Base-by-base conservation (phyloP, 2,329 filamentous ascomycete species). In the Amylocarpus encephaloides region DNA sequence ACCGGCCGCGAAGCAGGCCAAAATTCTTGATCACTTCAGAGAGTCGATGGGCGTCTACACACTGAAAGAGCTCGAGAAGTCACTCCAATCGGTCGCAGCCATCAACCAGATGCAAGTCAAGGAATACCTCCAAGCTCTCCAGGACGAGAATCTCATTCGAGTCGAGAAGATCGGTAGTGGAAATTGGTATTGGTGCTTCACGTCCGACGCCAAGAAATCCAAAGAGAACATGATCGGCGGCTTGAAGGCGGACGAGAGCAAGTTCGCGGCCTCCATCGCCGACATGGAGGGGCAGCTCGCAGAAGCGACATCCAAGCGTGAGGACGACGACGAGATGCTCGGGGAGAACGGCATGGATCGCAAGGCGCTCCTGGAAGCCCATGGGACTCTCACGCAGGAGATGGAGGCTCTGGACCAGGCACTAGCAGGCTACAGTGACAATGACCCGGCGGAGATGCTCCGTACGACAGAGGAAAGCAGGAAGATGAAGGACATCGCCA, bases 151-250 rank as follows among this genome's bases (percentile, higher is more conserved):
- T 59, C 74, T 76, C 59, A 76, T 86, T 53, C 74, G 75, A 15
- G 77, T 83, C 26, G 82, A 86, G 68, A 86, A 85, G 66, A 86
- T 86, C 59, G 83, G 82, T 39, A 82, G 74, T 55, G 82, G 80
- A 26, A 86, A 86, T 64, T 86, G 82, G 82, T 86, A 85, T 68
- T 86, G 83, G 83, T 77, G 74, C 55, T 86, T 85, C 63, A 71
- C 68, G 15, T 79, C 74, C 26, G 79, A 84, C 47, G 78, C 62
- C 9, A 67, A 64, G 58, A 65, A 78, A 60, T 75, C 71, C 62
- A 74, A 73, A 42, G 64, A 69, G 46, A 66, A 65, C 15, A 59
- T 66, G 30, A 62, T 67, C 54, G 65, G 62, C 42, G 68, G 61
- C 26, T 51, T 73, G 52, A 66, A 67, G 56, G 59, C 59, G 35